phyloP scores from a whole-genome alignment of 306 rosid species.

The Cercis canadensis region DNA sequence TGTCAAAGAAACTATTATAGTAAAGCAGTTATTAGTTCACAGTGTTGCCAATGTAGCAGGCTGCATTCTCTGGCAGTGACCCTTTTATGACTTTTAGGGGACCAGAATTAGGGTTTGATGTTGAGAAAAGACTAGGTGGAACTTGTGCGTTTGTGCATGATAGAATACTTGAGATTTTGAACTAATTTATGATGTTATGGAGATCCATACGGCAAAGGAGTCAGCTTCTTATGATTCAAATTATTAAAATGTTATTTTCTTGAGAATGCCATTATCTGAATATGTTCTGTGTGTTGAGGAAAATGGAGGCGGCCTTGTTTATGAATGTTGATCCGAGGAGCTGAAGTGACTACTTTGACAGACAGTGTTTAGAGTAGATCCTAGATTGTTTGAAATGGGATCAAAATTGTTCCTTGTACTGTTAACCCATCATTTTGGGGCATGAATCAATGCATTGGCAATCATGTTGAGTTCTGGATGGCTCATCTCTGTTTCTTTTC shows the following conservation, averaged over 20 bases:
- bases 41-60: not conserved
- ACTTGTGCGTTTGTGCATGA: too few relatives aligned
- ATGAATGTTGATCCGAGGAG: too few relatives aligned
- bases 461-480: not conserved
- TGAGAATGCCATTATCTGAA: not conserved
- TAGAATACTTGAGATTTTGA: not conserved
- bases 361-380: not conserved
- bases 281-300: not conserved
- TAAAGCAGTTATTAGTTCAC: too few relatives aligned
- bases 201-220: not conserved
- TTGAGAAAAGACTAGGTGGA: too few relatives aligned
- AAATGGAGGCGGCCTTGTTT: too few relatives aligned
- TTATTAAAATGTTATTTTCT: not conserved
- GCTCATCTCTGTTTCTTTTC: not conserved
- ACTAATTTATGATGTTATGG: not conserved
- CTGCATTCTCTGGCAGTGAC: not conserved
- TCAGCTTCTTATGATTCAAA: not conserved
- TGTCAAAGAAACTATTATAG: too few relatives aligned
- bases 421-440: not conserved
- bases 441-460: not conserved
- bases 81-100: not conserved
- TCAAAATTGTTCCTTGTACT: not conserved
- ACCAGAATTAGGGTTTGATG: not conserved
- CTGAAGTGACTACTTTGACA: not conserved
- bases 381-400: not conserved